These are phyloP conservation scores for Chlorella sp. DNA, from an alignment of 139 green algal species.

Conservation along the genomic window DNA sequence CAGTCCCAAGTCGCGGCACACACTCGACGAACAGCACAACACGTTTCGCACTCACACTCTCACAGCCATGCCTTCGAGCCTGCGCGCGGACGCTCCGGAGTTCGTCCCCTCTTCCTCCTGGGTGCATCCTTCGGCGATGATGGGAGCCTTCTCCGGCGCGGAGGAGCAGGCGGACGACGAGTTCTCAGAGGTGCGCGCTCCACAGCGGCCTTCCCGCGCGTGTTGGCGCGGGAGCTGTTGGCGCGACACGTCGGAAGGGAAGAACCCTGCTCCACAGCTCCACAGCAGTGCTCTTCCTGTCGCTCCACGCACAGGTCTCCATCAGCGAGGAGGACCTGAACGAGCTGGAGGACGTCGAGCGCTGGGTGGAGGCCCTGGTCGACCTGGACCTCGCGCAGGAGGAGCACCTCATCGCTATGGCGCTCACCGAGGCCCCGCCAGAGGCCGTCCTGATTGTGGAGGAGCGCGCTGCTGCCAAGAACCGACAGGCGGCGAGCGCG, in stretches of 20 bases:
- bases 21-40: too few relatives aligned
- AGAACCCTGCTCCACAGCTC: too few relatives aligned
- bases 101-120: too few relatives aligned
- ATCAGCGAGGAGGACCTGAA: slow-evolving; percentile 2
- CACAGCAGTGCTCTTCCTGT: too few relatives aligned
- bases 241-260: neutral
- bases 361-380: neutral
- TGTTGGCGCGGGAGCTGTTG: neutral
- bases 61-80: too few relatives aligned
- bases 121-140: neutral
- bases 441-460: too few relatives aligned
- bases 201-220: neutral
- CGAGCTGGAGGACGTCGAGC: neutral
- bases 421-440: too few relatives aligned
- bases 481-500: too few relatives aligned
- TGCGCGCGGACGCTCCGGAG: too few relatives aligned
- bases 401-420: neutral
- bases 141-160: neutral
- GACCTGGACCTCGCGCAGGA: neutral
- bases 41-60: too few relatives aligned
- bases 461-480: too few relatives aligned
- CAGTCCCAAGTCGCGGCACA: too few relatives aligned
- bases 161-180: neutral
- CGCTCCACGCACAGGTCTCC: neutral
- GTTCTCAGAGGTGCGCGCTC: neutral